Evolutionary conservation across 495 filamentous ascomycete genomes (phyloP), one percentile per base, ranked within the genome.

Genomic region (Xylaria telfairii): DNA sequence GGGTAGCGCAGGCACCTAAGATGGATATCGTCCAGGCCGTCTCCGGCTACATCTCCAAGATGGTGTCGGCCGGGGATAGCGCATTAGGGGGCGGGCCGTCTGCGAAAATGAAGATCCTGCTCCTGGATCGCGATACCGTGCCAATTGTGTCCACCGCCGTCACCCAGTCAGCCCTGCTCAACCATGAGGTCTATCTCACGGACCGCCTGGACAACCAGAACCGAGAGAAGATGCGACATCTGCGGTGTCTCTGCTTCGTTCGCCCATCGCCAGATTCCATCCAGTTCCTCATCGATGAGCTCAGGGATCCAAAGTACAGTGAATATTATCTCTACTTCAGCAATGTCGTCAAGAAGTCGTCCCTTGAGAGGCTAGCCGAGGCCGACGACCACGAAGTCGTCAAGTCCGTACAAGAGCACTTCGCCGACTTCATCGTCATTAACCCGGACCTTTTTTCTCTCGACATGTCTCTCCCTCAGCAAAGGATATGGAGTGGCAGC

Each of bases 301-400:
- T 99, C 56, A 89, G 96, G 69, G 95, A 97, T 66, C 96, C 96
- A 24, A 97, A 96, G 76, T 99, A 99, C 75, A 96, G 96, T 71
- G 96, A 98, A 86, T 99, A 99, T 81, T 87, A 97, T 74, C 89
- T 99, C 64, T 98, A 94, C 82, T 95, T 99, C 78, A 97, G 93
- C 86, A 99, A 99, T 80, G 90, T 98, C 51, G 91, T 96, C 78
- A 95, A 95, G 78, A 99, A 99, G 81, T 98, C 96, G 12, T 93
- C 96, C 2, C 87, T 99, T 4, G 96, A 99, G 79, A 88, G 96
- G 34, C 86, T 99, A 32, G 96, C 96, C 24, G 96, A 99, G 82
- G 94, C 96, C n/a, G 96, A 99, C 76, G 94, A 97, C 70, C 94
- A 99, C 73, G 96, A 99, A 80, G 95, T 98, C 32, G 95, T 99